A percentile compares a stretch with the other conserved stretches of the same genome.
Evolutionary conservation across 1,284 basidiomycete genomes (phyloP).

Genomic region (Agaricales sp.): DNA sequence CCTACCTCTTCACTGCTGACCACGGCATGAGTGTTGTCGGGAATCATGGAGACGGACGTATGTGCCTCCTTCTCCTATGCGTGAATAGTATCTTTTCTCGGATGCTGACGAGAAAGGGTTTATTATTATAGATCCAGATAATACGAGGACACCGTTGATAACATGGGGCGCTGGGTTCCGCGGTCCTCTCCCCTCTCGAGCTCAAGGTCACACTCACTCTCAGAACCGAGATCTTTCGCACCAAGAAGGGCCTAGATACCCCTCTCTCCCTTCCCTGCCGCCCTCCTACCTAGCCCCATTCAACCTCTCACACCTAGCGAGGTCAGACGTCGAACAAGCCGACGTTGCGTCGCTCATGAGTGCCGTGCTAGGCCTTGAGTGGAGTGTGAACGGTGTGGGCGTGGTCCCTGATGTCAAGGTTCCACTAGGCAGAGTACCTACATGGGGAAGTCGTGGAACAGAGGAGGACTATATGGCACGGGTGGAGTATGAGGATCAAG

Average conservation of each 20-base stretch:
- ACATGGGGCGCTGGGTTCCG: constrained; percentile 77
- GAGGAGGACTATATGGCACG: constrained; percentile 10
- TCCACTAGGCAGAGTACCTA: constrained; percentile 45
- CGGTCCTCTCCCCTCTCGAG: constrained; percentile 33
- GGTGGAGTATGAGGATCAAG: constrained; percentile 18
- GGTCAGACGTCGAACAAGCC: constrained; percentile 77
- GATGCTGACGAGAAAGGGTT: constrained; percentile 6
- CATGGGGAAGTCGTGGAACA: constrained; percentile 23
- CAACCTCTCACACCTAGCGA: constrained; percentile 42
- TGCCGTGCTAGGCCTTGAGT: constrained; percentile 55
- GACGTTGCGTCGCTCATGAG: constrained; percentile 79
- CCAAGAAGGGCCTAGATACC: constrained; percentile 46
- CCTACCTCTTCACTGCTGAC: constrained; percentile 81
- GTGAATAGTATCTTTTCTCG: constrained; percentile 5
- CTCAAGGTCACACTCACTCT: neutral
- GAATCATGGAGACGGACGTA: constrained; percentile 85
- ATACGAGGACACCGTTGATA: constrained; percentile 79
- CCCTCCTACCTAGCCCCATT: constrained; percentile 58
- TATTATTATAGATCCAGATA: constrained; percentile 62
- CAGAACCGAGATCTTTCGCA: no score
- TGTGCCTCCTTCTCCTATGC: constrained; percentile 12
- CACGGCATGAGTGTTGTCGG: constrained; percentile 88
- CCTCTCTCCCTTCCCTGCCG: neutral
- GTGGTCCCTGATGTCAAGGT: constrained; percentile 61
- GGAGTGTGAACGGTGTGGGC: constrained; percentile 73